Evolutionary conservation across 192 early-diverging fungal species (phyloP).

Genomic region (Entrophospora sp.): DNA sequence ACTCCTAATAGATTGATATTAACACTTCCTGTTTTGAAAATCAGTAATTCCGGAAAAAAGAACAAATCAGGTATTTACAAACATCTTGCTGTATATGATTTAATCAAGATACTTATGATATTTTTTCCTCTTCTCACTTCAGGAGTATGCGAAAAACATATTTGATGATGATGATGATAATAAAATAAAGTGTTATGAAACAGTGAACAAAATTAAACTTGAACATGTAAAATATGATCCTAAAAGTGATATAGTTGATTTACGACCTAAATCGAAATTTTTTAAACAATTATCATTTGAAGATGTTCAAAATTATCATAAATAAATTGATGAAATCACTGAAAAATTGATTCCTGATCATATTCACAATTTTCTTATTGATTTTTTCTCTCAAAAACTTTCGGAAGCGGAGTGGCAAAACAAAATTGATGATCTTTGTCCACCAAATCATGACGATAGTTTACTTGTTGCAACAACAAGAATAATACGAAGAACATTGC

Average conservation of each 20-base stretch:
- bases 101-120: no score
- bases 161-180: no score
- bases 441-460: neutral
- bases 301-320: neutral
- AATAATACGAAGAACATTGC: conserved; percentile 14
- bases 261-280: neutral
- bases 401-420: conserved; percentile 9
- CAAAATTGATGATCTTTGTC: conserved; percentile 17
- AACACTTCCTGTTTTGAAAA: no score
- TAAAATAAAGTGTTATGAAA: no score
- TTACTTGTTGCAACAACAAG: conserved; percentile 7
- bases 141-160: no score
- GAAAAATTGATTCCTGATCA: conserved; percentile 17
- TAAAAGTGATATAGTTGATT: neutral
- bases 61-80: no score
- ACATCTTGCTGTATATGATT: no score
- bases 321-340: conserved; percentile 10
- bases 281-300: neutral
- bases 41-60: no score
- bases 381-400: conserved; percentile 14
- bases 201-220: no score
- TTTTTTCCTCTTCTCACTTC: no score
- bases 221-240: neutral
- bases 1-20: no score
- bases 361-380: conserved; percentile 9